These are phyloP conservation scores for Cladorrhinum sp. DNA, from an alignment of 2,329 filamentous ascomycete species.

Conservation along the genomic window DNA sequence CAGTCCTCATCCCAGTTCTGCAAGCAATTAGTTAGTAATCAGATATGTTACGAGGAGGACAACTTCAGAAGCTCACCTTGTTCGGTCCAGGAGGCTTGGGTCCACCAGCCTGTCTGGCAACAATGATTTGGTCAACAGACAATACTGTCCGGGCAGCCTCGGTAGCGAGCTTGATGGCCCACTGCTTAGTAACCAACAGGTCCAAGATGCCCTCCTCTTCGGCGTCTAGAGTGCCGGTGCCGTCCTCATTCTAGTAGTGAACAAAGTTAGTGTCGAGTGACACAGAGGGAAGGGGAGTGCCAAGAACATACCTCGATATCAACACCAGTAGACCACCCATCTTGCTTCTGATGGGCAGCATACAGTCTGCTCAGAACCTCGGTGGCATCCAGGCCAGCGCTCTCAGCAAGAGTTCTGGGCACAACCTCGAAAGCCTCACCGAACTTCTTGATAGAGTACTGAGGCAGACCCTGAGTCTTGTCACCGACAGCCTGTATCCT, in stretches of 20 bases:
- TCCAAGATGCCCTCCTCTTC: conserved; percentile 88
- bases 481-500: conserved; percentile 87
- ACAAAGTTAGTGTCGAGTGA: conserved; percentile 14
- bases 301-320: conserved; percentile 69
- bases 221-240: conserved; percentile 78
- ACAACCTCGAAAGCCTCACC: conserved; percentile 98
- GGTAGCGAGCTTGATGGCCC: conserved; percentile 95
- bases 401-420: conserved; percentile 89
- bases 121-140: conserved; percentile 98
- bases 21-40: conserved; percentile 29
- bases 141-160: conserved; percentile 91
- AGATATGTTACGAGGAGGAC: neutral
- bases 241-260: conserved; percentile 62
- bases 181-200: conserved; percentile 85
- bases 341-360: conserved; percentile 84
- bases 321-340: conserved; percentile 86
- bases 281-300: neutral
- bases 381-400: conserved; percentile 93
- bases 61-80: conserved; percentile 48
- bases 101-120: conserved; percentile 92
- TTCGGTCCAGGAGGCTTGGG: conserved; percentile 96
- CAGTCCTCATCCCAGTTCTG: conserved; percentile 65
- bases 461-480: conserved; percentile 85
- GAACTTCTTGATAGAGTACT: conserved; percentile 97
- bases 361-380: conserved; percentile 91